Evolutionary conservation across 345 rosid species (phyloP), one percentile per base, ranked within the genome.

Genomic region (Lenwebbia sp.): DNA sequence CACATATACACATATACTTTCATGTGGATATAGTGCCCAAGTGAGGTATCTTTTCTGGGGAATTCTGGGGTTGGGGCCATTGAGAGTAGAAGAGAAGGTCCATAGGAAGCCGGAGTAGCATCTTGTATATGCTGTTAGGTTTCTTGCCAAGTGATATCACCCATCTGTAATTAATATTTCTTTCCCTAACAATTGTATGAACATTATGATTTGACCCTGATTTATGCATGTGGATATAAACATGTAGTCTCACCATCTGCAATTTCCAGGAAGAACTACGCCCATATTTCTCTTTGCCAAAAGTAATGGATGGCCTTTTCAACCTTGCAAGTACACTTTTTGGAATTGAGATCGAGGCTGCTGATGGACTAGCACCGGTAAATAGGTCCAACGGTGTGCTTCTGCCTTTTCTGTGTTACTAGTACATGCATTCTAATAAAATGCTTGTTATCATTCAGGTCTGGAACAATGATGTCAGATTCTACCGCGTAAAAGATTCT

Each of bases 291-390:
- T 96, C 98, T 11, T 88, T 96, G 88, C 95, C 98, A 88, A 95
- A 93, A 90, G 98, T 95, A 85, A 93, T 92, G 92, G 92, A 93
- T 87, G 98, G 95, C 57, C 97, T 95, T 88, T 95, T 95, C 91
- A 84, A 88, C 86, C 94, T 96, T 86, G 97, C 93, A 30, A 91
- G 87, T 85, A 91, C 88, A 37, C 94, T 95, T 85, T 96, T 97
- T 86, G 98, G 93, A 86, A 89, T 97, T 86, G 91, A 93, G 60
- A 90, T 97, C 83, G 96, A 89, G 86, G 88, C 93, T 52, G 98
- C 98, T 14, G 98, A 95, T 91, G 98, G 98, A 86, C 89, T 95
- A 54, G 97, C 98, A 88, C 96, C 99, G 86, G 99, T 95, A 94
- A 90, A 60, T 44, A 37, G 54, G 83, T 49, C 78, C 51, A 55